Evolutionary conservation across 805 yeast species (phyloP), one percentile per base, ranked within the genome.

Genomic region (Barnettozyma siamensis): DNA sequence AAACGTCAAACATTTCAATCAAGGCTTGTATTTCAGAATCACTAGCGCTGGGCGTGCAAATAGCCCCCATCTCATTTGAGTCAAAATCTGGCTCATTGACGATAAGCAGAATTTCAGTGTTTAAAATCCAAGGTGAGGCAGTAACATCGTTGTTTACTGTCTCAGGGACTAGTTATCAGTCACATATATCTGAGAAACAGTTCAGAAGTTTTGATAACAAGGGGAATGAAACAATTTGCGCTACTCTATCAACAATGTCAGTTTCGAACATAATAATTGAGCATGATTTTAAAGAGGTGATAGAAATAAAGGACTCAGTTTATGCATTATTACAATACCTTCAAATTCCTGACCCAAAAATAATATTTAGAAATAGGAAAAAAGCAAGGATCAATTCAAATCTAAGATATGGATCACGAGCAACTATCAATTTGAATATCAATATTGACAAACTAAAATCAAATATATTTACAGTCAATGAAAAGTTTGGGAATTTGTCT

Each of bases 1-100:
- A 54, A 33, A 53, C 60, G 1, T 55, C 60, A 2, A 18, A 40
- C 17, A 44, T 51, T 6, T 33, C 44, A 2, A 5, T 54, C 7
- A 35, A 27, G 10, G 7, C 55, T 9, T 34, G 33, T 2, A 24
- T 52, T 5, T 28, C 47, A 11, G 43, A 37, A 4, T 21, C 33
- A 4, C 32, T 13, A 1, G 9, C 20, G 0, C 4, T 74, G 5
- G 57, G 50, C 21, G 26, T 57, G 0, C 56, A 62, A 2, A 39
- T 73, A 0, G 60, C 67, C 10, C 82, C 83, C 1, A 46, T 76
- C 1, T 64, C 74, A 0, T 72, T 54, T 45, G 68, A 67, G 37
- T 63, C 72, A 9, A 38, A 50, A 1, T 55, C 56, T 5, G 60
- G 63, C 5, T 53, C 51, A 4, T 38, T 74, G 10, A 57, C 51